Base-by-base conservation (phyloP, 768 basidiomycete genomes). In the Kwoniella mangroviensis region DNA sequence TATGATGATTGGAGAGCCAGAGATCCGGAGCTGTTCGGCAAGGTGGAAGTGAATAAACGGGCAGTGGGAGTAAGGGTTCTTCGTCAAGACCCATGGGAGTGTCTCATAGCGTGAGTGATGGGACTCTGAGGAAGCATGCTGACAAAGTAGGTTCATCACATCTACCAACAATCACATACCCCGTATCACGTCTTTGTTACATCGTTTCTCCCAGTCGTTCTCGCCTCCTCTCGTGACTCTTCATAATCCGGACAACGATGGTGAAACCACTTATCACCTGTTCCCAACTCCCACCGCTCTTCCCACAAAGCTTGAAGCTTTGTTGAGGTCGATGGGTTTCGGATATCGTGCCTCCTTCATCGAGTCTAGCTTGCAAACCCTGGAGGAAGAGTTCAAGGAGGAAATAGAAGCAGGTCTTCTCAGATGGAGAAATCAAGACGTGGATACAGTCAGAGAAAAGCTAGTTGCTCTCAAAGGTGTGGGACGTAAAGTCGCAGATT, bases 121-220 rank as follows among this genome's bases (percentile, higher is more conserved):
- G 24, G 21, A 42, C 6, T 45, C 40, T 24, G 42, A 11, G 67
- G 43, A 70, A 24, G n/a, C 22, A 6, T 51, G 56, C 68, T 72
- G 45, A 72, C 43, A 21, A 64, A 10, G 5, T 63, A 96, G 95
- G 10, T 99, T 98, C 85, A 97, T 99, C 73, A 98, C 96, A 80
- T 97, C 94, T 2, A 92, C 93, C 2, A 98, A 98, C 79, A 98
- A 98, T 82, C 94, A 98, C 76, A 98, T 99, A 61, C 84, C 89
- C 5, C 91, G 97, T 6, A 99, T 99, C 76, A 91, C 93, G 17
- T 92, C 91, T 67, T 94, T 98, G 91, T 89, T 98, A 34, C 90
- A 92, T 70, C 87, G 88, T 21, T 87, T 98, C 15, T 93, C 92
- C 81, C 86, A 84, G 19, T 86, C 91, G 22, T 97, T 89, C 78